Evolutionary conservation across 2,329 filamentous ascomycete genomes (phyloP).

Genomic region (Ophiostoma quercus): DNA sequence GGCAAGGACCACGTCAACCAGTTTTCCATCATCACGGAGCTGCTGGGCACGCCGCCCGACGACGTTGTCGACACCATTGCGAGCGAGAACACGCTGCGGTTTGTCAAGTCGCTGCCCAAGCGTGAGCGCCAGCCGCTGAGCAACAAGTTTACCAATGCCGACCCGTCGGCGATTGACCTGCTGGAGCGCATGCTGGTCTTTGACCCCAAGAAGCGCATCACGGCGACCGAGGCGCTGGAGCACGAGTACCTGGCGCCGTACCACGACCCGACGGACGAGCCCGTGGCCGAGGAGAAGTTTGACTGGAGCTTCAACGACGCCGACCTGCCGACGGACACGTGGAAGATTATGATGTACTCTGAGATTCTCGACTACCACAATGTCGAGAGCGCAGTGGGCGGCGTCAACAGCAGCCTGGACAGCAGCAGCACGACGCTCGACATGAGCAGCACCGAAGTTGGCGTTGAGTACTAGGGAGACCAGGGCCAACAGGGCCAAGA

Average conservation of each 20-base stretch:
- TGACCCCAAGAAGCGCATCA: constrained; percentile 92
- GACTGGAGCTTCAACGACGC: constrained; percentile 99
- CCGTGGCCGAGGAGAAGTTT: constrained; percentile 92
- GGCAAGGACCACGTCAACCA: constrained; percentile 99
- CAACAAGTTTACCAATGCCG: constrained; percentile 93
- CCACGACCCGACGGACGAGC: constrained; percentile 95
- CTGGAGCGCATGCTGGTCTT: constrained; percentile 97
- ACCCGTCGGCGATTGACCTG: constrained; percentile 78
- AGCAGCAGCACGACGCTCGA: neutral
- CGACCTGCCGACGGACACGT: constrained; percentile 95
- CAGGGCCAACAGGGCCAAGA: too few species aligned
- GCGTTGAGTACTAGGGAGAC: constrained; percentile 4
- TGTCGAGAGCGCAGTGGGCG: constrained; percentile 51
- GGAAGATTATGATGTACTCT: constrained; percentile 99
- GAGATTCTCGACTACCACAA: constrained; percentile 99
- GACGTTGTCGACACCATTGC: constrained; percentile 99
- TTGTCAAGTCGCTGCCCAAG: constrained; percentile 95
- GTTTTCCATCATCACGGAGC: constrained; percentile 98
- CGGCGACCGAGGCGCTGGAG: constrained; percentile 75
- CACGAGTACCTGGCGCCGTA: constrained; percentile 95
- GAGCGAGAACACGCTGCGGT: constrained; percentile 94
- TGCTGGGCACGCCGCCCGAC: constrained; percentile 91
- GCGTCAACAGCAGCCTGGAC: neutral
- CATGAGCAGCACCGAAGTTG: neutral
- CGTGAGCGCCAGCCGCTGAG: constrained; percentile 80